phyloP scores from a whole-genome alignment of 1,284 basidiomycete species.

The Boletus chippewaensis region DNA sequence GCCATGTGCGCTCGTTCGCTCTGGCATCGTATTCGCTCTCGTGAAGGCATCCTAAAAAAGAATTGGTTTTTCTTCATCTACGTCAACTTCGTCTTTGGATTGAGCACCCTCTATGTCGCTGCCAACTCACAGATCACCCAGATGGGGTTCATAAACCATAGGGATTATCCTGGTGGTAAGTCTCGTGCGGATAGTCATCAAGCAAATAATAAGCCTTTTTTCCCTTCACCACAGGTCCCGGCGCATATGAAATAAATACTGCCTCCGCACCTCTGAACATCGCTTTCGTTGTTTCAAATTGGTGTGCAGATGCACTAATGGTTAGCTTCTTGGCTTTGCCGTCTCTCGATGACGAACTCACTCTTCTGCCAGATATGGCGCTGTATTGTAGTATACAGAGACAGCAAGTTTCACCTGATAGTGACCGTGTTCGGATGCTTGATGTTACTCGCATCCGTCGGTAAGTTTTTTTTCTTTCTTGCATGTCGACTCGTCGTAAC shows the following conservation, averaged over 20 bases:
- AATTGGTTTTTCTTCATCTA: constrained; percentile 28
- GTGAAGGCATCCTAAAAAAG: constrained; percentile 10
- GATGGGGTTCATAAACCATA: constrained; percentile 32
- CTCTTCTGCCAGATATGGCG: constrained; percentile 31
- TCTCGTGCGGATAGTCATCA: background rate
- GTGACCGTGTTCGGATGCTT: constrained; percentile 19
- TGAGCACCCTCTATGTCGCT: constrained; percentile 30
- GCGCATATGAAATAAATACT: constrained; percentile 22
- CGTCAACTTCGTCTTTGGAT: constrained; percentile 28
- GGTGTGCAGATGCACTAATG: constrained; percentile 32
- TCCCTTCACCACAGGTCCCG: constrained; percentile 17
- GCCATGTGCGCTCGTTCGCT: constrained; percentile 27
- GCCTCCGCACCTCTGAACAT: constrained; percentile 25
- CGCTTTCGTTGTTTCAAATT: constrained; percentile 29
- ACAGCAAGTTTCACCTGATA: constrained; percentile 22
- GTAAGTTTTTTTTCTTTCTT: constrained; percentile 9
- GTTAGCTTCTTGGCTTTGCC: constrained; percentile 16
- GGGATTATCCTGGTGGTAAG: constrained; percentile 34
- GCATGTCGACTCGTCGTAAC: background rate
- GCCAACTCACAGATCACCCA: constrained; percentile 27
- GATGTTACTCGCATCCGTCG: constrained; percentile 24
- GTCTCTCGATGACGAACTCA: background rate
- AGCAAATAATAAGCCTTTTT: background rate
- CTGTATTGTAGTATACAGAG: constrained; percentile 30
- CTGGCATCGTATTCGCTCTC: constrained; percentile 21